phyloP scores from a whole-genome alignment of 1,139 yeast species.

The Candida sp. region DNA sequence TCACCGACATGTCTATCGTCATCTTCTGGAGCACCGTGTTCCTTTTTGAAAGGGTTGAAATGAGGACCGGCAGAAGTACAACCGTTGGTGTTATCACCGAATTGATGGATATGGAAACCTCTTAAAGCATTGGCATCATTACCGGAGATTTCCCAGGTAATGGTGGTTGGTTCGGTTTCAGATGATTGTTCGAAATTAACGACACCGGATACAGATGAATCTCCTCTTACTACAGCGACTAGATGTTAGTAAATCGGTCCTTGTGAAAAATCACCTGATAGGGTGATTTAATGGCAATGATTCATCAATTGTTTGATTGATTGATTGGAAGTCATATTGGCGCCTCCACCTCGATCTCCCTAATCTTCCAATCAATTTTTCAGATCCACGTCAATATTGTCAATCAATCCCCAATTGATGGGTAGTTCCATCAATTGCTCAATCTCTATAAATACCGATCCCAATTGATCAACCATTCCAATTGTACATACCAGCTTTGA shows the following conservation, averaged over 20 bases:
- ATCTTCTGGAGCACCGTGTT: conserved; percentile 94
- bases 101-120: conserved; percentile 98
- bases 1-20: conserved; percentile 95
- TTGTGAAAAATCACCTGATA: no score
- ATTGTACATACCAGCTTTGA: conserved; percentile 31
- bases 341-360: no score
- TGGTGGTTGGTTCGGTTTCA: conserved; percentile 79
- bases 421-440: not conserved
- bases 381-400: no score
- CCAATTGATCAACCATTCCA: not conserved
- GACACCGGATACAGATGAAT: conserved; percentile 80
- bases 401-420: no score
- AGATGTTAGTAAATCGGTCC: conserved; percentile 7
- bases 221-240: conserved; percentile 98
- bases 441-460: not conserved
- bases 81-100: conserved; percentile 99
- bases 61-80: conserved; percentile 99
- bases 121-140: conserved; percentile 83
- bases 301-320: not conserved
- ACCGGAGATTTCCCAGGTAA: conserved; percentile 85
- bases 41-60: conserved; percentile 89
- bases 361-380: no score
- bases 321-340: no score
- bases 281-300: not conserved
- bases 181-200: conserved; percentile 82